Conservation (phyloP, 148 eudicot species). For the Beta vulgaris region DNA sequence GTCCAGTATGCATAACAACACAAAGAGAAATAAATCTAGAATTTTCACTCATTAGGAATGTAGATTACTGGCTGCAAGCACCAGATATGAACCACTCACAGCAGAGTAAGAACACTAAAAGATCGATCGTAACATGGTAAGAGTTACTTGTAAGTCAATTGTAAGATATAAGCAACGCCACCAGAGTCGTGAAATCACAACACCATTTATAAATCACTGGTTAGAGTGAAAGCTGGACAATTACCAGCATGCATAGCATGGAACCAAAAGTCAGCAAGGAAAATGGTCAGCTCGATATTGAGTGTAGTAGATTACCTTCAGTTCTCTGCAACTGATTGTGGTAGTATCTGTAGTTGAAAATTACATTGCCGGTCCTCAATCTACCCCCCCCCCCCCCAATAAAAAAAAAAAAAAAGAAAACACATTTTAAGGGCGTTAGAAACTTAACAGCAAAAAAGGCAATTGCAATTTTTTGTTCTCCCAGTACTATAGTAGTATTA, state of each 20-base stretch:
- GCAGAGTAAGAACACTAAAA: not conserved
- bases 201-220: not conserved
- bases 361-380: constrained; percentile 92
- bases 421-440: not conserved
- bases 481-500: not conserved
- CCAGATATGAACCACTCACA: not conserved
- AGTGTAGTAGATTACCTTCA: constrained; percentile 64
- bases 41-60: too few relatives aligned
- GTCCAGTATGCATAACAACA: too few relatives aligned
- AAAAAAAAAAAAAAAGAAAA: constrained; percentile 1
- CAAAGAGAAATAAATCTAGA: too few relatives aligned
- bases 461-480: too few relatives aligned
- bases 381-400: constrained; percentile 35
- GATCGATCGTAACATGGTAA: not conserved
- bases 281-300: too few relatives aligned
- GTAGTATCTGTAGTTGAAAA: constrained; percentile 83
- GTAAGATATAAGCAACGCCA: not conserved
- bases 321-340: constrained; percentile 70
- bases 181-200: not conserved
- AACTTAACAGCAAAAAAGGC: not conserved
- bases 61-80: not conserved
- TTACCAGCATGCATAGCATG: not conserved
- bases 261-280: not conserved
- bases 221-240: not conserved
- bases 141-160: not conserved